Evolutionary conservation across 116 monocot species (phyloP).

Genomic region (Zostera marina): DNA sequence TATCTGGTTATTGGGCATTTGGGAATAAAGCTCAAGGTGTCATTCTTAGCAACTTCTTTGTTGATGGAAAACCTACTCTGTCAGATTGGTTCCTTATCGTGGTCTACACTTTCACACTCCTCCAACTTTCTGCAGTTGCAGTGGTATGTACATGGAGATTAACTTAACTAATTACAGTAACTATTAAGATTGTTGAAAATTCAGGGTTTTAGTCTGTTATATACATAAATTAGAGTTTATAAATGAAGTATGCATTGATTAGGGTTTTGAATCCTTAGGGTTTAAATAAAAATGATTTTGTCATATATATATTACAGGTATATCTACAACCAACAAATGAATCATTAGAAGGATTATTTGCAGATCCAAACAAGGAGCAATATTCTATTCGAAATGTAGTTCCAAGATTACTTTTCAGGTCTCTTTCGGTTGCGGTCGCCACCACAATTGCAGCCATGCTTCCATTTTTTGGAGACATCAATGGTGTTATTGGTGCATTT

Average conservation of each 20-base stretch:
- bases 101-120: slow-evolving; percentile 52
- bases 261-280: too few relatives aligned
- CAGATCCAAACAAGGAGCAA: slow-evolving; percentile 46
- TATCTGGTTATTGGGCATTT: slow-evolving; percentile 86
- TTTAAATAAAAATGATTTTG: background rate
- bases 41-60: slow-evolving; percentile 50
- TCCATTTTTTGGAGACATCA: slow-evolving; percentile 92
- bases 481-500: slow-evolving; percentile 75
- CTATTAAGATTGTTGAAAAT: too few relatives aligned
- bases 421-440: slow-evolving; percentile 33
- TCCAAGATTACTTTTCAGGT: slow-evolving; percentile 53
- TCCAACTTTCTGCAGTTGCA: slow-evolving; percentile 75
- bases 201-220: too few relatives aligned
- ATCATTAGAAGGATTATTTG: slow-evolving; percentile 55
- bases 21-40: slow-evolving; percentile 57
- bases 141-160: too few relatives aligned
- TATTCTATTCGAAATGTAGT: slow-evolving; percentile 57
- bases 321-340: slow-evolving; percentile 94
- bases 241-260: too few relatives aligned
- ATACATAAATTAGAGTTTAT: too few relatives aligned
- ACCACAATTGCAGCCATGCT: slow-evolving; percentile 81
- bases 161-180: too few relatives aligned
- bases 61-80: slow-evolving; percentile 18
- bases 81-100: slow-evolving; percentile 58
- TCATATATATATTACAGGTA: slow-evolving; percentile 25